These are phyloP conservation scores for Blastocystis sp. DNA, from an alignment of 352 stramenopile genomes.

Conservation along the genomic window DNA sequence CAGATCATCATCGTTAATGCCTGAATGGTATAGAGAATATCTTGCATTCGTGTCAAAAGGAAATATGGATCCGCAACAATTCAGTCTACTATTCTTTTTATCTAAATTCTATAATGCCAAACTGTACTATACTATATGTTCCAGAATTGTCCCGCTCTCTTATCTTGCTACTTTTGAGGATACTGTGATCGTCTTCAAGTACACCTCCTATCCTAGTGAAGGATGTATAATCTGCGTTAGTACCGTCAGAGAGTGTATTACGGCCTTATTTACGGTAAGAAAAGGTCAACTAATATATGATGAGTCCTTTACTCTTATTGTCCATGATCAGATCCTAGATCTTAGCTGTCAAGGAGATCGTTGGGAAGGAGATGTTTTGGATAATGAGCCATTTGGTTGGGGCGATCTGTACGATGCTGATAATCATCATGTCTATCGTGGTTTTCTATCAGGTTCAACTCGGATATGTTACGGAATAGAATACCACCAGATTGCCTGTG, in stretches of 20 bases:
- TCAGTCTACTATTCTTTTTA: not conserved
- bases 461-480: not conserved
- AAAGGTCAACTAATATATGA: not conserved
- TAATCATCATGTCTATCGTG: conserved; percentile 15
- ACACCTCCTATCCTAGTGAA: not conserved
- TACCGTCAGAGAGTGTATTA: not conserved
- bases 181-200: not conserved
- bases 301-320: not conserved
- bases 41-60: not conserved
- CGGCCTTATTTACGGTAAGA: not conserved
- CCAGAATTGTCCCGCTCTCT: not conserved
- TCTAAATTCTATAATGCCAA: not conserved
- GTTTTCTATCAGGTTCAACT: not conserved
- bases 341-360: not conserved
- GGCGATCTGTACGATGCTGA: not conserved
- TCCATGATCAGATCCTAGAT: not conserved
- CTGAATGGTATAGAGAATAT: not conserved
- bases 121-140: not conserved
- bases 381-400: not conserved
- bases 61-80: not conserved
- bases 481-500: not conserved
- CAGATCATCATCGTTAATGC: not conserved
- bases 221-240: not conserved
- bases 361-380: conserved; percentile 19
- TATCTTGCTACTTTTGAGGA: not conserved